Conservation (phyloP, 129 eudicot species). For the Glebionis coronaria region DNA sequence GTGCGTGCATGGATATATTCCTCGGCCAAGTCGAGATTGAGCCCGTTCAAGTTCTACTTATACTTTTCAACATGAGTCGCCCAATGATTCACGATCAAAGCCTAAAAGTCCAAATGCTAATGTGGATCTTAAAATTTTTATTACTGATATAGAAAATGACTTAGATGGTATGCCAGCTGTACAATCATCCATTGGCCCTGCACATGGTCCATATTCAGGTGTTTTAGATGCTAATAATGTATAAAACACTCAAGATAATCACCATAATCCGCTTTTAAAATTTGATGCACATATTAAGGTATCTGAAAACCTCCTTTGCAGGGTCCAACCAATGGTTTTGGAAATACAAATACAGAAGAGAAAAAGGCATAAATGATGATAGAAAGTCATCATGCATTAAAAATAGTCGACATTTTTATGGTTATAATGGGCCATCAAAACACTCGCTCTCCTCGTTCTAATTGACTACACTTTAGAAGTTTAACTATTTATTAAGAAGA, state of each 20-base stretch:
- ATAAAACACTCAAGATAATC: slow-evolving; percentile 33
- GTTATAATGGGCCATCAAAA: slow-evolving; percentile 42
- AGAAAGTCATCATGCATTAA: slow-evolving; percentile 65
- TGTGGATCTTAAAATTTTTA: slow-evolving; percentile 35
- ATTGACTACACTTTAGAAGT: too few relatives aligned
- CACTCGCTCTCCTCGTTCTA: too few relatives aligned
- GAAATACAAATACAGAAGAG: slow-evolving; percentile 38
- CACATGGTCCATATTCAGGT: slow-evolving; percentile 32
- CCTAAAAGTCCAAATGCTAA: slow-evolving; percentile 42
- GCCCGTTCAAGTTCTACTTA: slow-evolving; percentile 26
- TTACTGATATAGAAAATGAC: slow-evolving; percentile 40
- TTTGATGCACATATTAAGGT: slow-evolving; percentile 3
- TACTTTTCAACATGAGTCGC: too few relatives aligned
- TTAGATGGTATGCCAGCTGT: slow-evolving; percentile 43
- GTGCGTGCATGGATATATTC: too few relatives aligned
- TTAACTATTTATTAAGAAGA: too few relatives aligned
- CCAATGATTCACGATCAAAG: slow-evolving; percentile 21
- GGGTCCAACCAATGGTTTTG: slow-evolving; percentile 38
- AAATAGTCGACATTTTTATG: slow-evolving; percentile 44
- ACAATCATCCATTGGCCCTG: slow-evolving; percentile 41
- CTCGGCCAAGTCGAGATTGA: slow-evolving; percentile 75
- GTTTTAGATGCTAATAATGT: slow-evolving; percentile 33
- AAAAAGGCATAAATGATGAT: slow-evolving; percentile 34
- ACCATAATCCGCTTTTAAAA: slow-evolving; percentile 24
- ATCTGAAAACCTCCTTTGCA: too few relatives aligned